A percentile compares a stretch with the other conserved stretches of the same genome.
Evolutionary conservation across 1,284 basidiomycete genomes (phyloP).

Genomic region (Phellopilus nigrolimitatus): DNA sequence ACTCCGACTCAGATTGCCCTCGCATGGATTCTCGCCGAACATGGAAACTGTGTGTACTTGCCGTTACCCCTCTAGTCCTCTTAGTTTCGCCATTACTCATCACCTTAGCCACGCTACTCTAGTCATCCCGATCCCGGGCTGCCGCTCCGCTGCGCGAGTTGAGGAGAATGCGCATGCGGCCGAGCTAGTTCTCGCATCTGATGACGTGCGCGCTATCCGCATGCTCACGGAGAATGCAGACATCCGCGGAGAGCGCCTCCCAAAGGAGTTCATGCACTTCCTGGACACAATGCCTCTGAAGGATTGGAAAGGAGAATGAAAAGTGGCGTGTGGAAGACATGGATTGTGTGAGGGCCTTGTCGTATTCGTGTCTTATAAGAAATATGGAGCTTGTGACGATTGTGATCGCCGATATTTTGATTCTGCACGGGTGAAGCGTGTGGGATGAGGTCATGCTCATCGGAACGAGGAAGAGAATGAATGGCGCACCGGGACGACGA

Average conservation of each 20-base stretch:
- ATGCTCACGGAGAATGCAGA: constrained; percentile 26
- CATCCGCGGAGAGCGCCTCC: constrained; percentile 56
- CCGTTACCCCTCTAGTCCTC: constrained; percentile 23
- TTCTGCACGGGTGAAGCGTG: too few species aligned
- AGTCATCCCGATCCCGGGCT: constrained; percentile 31
- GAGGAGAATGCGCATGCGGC: constrained; percentile 31
- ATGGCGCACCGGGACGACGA: too few species aligned
- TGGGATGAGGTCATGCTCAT: too few species aligned
- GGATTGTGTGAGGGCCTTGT: too few species aligned
- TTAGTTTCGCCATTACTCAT: neutral
- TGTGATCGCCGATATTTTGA: too few species aligned
- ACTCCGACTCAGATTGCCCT: constrained; percentile 36
- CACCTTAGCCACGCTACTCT: neutral
- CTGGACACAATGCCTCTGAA: constrained; percentile 36
- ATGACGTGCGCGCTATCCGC: constrained; percentile 29
- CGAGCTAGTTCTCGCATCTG: constrained; percentile 26
- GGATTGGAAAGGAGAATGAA: constrained; percentile 26
- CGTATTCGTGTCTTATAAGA: too few species aligned
- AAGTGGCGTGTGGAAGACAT: neutral
- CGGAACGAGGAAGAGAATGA: too few species aligned
- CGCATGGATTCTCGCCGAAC: constrained; percentile 35
- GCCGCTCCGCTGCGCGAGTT: constrained; percentile 25
- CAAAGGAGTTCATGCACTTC: constrained; percentile 91
- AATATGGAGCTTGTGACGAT: too few species aligned
- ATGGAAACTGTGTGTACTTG: constrained; percentile 25